A percentile compares a stretch with the other conserved stretches of the same genome.
Conservation (phyloP, 2,329 filamentous ascomycete species). For the Coniella lustricola region DNA sequence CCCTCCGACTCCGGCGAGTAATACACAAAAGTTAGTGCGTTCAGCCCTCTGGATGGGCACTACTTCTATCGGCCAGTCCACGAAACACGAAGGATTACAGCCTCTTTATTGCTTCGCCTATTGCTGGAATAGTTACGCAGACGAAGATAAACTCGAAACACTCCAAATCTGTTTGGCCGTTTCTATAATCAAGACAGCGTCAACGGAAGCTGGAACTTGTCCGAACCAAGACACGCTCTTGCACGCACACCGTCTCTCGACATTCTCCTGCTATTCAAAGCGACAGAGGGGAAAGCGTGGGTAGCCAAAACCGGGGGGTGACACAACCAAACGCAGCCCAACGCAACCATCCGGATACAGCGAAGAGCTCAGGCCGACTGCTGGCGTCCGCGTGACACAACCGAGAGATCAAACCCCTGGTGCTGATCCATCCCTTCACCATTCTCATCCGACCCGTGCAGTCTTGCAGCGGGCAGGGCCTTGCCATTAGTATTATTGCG, state of each 20-base stretch:
- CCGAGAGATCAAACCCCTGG: not conserved
- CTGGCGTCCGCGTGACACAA: not conserved
- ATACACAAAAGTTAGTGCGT: not conserved
- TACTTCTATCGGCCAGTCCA: not conserved
- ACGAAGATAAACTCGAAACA: too few species aligned
- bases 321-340: not conserved
- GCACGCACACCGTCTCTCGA: too few species aligned
- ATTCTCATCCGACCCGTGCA: not conserved
- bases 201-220: too few species aligned
- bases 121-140: too few species aligned
- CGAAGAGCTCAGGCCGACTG: slow-evolving; percentile 1
- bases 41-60: not conserved
- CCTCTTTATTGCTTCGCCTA: too few species aligned
- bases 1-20: not conserved
- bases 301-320: too few species aligned
- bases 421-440: not conserved
- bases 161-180: too few species aligned
- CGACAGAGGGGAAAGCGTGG: slow-evolving; percentile 3
- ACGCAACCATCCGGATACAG: not conserved
- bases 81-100: too few species aligned
- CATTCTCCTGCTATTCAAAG: not conserved
- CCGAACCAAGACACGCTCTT: too few species aligned
- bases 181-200: too few species aligned
- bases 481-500: too few species aligned
- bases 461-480: too few species aligned